Evolutionary conservation across 83 land plant species (phyloP).

Genomic region (Picea mariana): DNA sequence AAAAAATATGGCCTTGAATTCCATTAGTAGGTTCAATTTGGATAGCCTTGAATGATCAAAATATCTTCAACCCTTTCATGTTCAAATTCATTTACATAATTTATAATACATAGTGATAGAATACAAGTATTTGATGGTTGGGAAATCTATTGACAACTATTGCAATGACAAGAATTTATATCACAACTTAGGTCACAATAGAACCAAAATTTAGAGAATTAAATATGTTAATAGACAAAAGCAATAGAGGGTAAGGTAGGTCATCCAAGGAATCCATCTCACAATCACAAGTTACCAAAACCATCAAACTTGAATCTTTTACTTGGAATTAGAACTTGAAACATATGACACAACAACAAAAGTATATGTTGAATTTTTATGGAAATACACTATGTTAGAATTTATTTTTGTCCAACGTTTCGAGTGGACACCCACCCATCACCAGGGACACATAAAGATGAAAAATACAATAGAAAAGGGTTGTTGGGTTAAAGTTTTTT

Average conservation of each 20-base stretch:
- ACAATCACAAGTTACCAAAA: not conserved
- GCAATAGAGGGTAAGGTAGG: not conserved
- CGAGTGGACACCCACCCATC: too few relatives aligned
- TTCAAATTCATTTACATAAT: not conserved
- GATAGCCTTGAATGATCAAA: not conserved
- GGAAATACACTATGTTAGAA: too few relatives aligned
- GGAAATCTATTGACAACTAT: not conserved
- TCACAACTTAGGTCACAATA: not conserved
- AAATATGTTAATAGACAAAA: not conserved
- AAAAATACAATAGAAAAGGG: too few relatives aligned
- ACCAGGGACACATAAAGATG: too few relatives aligned
- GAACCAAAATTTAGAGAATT: not conserved
- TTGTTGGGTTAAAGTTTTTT: too few relatives aligned
- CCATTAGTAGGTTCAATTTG: not conserved
- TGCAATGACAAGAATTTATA: not conserved
- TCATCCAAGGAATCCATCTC: not conserved
- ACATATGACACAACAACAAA: constrained; percentile 79
- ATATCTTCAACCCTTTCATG: not conserved
- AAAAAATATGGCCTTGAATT: too few relatives aligned
- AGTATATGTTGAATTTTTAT: too few relatives aligned
- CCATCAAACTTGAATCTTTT: not conserved
- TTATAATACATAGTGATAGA: not conserved
- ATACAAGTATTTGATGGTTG: not conserved
- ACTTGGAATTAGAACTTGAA: constrained; percentile 25
- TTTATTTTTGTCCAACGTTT: too few relatives aligned